phyloP scores from a whole-genome alignment of 495 filamentous ascomycete genomes.

The Lophiostoma macrostomum region DNA sequence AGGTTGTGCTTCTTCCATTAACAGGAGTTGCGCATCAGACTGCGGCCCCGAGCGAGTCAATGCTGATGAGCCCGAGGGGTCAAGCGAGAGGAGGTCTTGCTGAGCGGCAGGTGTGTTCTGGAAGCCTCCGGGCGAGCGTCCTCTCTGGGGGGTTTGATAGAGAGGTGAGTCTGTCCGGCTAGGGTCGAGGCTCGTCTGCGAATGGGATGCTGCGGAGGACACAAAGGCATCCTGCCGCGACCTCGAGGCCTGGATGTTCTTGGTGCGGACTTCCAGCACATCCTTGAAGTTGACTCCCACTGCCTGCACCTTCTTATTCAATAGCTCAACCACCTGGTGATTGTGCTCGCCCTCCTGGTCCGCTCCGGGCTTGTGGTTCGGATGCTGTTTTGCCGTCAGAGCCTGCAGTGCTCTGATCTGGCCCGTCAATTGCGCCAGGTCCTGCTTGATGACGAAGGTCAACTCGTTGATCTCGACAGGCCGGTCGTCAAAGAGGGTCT shows the following conservation, averaged over 20 bases:
- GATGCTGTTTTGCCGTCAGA: slow-evolving; percentile 68
- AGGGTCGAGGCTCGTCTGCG: slow-evolving; percentile 49
- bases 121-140: slow-evolving; percentile 57
- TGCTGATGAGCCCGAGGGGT: slow-evolving; percentile 58
- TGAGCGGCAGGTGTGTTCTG: slow-evolving; percentile 42
- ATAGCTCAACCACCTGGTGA: slow-evolving; percentile 90
- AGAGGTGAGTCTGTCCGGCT: slow-evolving; percentile 68
- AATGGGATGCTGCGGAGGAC: slow-evolving; percentile 78
- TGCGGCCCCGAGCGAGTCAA: slow-evolving; percentile 48
- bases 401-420: slow-evolving; percentile 79
- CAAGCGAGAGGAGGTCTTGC: slow-evolving; percentile 78
- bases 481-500: slow-evolving; percentile 94
- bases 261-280: slow-evolving; percentile 91
- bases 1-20: slow-evolving; percentile 91
- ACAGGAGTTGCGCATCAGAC: slow-evolving; percentile 81
- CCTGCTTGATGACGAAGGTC: slow-evolving; percentile 96
- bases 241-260: slow-evolving; percentile 94
- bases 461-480: slow-evolving; percentile 96
- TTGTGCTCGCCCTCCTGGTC: slow-evolving; percentile 95
- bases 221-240: slow-evolving; percentile 95
- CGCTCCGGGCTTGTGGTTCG: slow-evolving; percentile 52
- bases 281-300: slow-evolving; percentile 95
- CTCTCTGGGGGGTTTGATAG: slow-evolving; percentile 74
- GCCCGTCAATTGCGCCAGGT: slow-evolving; percentile 81
- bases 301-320: slow-evolving; percentile 93